Evolutionary conservation across 345 rosid genomes (phyloP).

Genomic region (Lepidium africanum): DNA sequence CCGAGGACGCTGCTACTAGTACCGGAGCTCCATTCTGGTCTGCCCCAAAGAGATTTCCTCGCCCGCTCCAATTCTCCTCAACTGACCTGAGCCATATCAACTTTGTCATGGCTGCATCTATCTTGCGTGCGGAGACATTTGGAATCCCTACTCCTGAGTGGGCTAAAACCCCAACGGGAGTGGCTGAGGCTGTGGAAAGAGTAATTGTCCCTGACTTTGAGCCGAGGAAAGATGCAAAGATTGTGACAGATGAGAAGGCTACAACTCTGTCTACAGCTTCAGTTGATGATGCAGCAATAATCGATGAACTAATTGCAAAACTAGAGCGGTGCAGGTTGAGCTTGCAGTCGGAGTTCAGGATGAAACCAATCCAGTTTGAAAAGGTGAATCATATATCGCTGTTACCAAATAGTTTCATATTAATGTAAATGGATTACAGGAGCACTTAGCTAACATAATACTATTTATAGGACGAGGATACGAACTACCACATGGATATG

Average conservation of each 20-base stretch:
- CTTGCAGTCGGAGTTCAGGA: constrained; percentile 55
- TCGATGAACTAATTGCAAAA: constrained; percentile 53
- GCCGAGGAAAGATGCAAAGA: constrained; percentile 73
- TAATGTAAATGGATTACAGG: neutral
- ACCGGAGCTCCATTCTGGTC: constrained; percentile 98
- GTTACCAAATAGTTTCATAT: neutral
- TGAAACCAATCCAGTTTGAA: constrained; percentile 95
- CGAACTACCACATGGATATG: constrained; percentile 97
- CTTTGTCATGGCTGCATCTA: constrained; percentile 68
- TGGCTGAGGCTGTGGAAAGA: constrained; percentile 66
- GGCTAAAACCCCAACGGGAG: constrained; percentile 50
- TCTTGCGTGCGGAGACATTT: constrained; percentile 86
- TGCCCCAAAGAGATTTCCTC: constrained; percentile 96
- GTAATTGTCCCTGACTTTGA: constrained; percentile 84
- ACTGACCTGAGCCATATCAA: constrained; percentile 62
- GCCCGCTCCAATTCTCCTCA: constrained; percentile 63
- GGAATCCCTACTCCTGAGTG: constrained; percentile 83
- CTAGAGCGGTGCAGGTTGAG: constrained; percentile 59
- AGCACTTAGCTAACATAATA: neutral
- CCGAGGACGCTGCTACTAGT: constrained; percentile 90
- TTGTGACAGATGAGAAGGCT: constrained; percentile 91
- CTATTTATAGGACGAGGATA: constrained; percentile 77
- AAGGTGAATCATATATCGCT: constrained; percentile 44
- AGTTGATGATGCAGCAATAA: constrained; percentile 71
- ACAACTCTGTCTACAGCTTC: constrained; percentile 71